phyloP scores from a whole-genome alignment of 495 filamentous ascomycete genomes.

The Sporormia fimetaria region DNA sequence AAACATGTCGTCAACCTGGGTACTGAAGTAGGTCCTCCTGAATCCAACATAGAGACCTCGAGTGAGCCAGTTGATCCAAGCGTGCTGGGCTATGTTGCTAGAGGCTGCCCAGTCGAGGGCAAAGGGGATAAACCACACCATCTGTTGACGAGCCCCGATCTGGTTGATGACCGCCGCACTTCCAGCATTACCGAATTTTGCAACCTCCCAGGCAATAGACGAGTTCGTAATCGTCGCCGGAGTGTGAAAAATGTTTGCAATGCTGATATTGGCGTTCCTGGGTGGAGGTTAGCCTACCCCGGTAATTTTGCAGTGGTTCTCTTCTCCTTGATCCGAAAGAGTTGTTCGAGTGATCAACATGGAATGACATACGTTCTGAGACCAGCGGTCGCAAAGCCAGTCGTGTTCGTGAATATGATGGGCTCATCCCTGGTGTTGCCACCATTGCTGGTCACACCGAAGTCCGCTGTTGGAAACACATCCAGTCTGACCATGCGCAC shows the following conservation, averaged over 20 bases:
- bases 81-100: constrained; percentile 48
- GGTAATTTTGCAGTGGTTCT: no score
- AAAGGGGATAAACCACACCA: constrained; percentile 49
- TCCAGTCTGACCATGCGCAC: constrained; percentile 52
- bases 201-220: constrained; percentile 43
- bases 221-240: constrained; percentile 45
- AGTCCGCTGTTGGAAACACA: constrained; percentile 43
- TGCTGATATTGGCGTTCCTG: constrained; percentile 37
- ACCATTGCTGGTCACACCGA: constrained; percentile 30
- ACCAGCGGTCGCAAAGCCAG: constrained; percentile 19
- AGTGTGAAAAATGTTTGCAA: constrained; percentile 46
- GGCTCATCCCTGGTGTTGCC: constrained; percentile 22
- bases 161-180: constrained; percentile 53
- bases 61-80: constrained; percentile 54
- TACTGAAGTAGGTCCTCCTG: constrained; percentile 45
- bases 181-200: constrained; percentile 37
- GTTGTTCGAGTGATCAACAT: constrained; percentile 2
- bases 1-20: constrained; percentile 59
- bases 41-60: constrained; percentile 46
- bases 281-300: no score
- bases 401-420: constrained; percentile 22
- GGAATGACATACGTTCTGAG: constrained; percentile 21
- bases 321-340: background rate
- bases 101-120: constrained; percentile 46
- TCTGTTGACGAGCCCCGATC: constrained; percentile 46